phyloP scores from a whole-genome alignment of 108 stramenopile genomes.

The Parietichytrium sp. region DNA sequence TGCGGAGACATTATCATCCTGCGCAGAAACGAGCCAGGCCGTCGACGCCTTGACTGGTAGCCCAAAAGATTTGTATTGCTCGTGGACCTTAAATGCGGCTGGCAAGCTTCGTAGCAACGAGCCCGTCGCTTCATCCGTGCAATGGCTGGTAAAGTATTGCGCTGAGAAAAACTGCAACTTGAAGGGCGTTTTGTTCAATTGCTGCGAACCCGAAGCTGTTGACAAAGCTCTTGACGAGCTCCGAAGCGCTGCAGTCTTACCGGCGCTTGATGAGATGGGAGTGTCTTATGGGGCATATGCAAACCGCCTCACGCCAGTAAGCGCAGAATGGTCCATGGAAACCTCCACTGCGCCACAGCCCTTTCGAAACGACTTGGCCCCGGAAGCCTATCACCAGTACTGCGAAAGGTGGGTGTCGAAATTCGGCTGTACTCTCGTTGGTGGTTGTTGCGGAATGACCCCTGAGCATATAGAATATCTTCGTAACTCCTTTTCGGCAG shows the following conservation, averaged over 20 bases:
- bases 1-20: slow-evolving; percentile 75
- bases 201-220: slow-evolving; percentile 75
- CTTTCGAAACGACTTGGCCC: slow-evolving; percentile 69
- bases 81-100: slow-evolving; percentile 65
- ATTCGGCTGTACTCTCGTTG: slow-evolving; percentile 62
- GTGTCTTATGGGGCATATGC: slow-evolving; percentile 75
- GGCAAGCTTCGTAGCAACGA: slow-evolving; percentile 70
- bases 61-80: slow-evolving; percentile 62
- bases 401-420: slow-evolving; percentile 66
- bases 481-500: background rate
- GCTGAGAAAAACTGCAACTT: slow-evolving; percentile 44
- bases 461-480: slow-evolving; percentile 63
- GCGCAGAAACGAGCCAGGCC: slow-evolving; percentile 71
- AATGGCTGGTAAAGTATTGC: slow-evolving; percentile 41
- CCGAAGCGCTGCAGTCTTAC: slow-evolving; percentile 42
- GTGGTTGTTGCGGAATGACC: slow-evolving; percentile 83
- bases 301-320: slow-evolving; percentile 72
- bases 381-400: slow-evolving; percentile 63
- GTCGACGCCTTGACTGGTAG: slow-evolving; percentile 58
- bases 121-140: slow-evolving; percentile 17
- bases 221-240: slow-evolving; percentile 64
- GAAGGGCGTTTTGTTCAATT: slow-evolving; percentile 74
- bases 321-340: slow-evolving; percentile 71
- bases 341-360: slow-evolving; percentile 71
- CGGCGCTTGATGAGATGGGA: slow-evolving; percentile 40